Evolutionary conservation across 2,329 filamentous ascomycete genomes (phyloP).

Genomic region (Hymenoscyphus salicellus): DNA sequence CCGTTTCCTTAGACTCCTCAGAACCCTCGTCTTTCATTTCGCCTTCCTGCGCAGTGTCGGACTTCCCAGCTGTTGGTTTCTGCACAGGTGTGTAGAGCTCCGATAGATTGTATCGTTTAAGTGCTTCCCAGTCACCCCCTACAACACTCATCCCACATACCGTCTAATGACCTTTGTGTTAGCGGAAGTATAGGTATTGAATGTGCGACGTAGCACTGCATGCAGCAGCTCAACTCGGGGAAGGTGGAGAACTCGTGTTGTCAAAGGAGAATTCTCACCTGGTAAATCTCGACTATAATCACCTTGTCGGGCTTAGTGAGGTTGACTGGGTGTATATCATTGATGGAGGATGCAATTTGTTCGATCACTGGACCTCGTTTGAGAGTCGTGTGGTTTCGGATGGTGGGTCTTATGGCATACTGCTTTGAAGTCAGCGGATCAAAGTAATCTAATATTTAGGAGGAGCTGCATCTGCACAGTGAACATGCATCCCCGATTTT

Average conservation of each 20-base stretch:
- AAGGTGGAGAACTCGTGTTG: neutral
- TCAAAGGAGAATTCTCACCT: slow-evolving; percentile 50
- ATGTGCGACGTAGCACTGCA: slow-evolving; percentile 22
- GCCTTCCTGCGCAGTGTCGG: slow-evolving; percentile 20
- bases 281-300: slow-evolving; percentile 75
- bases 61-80: slow-evolving; percentile 12
- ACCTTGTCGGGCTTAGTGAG: slow-evolving; percentile 75
- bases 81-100: slow-evolving; percentile 57
- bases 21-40: slow-evolving; percentile 29
- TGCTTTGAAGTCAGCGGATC: slow-evolving; percentile 36
- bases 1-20: neutral
- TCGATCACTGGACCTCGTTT: slow-evolving; percentile 69
- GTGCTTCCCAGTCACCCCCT: slow-evolving; percentile 62
- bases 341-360: slow-evolving; percentile 50
- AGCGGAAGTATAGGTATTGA: slow-evolving; percentile 17
- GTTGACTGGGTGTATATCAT: slow-evolving; percentile 70
- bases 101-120: slow-evolving; percentile 76
- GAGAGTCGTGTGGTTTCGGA: slow-evolving; percentile 69
- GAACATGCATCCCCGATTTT: neutral
- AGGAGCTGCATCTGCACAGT: neutral
- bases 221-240: neutral
- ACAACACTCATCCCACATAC: slow-evolving; percentile 79
- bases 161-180: slow-evolving; percentile 48
- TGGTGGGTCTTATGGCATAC: slow-evolving; percentile 82
- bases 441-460: slow-evolving; percentile 10